Evolutionary conservation across 2,329 filamentous ascomycete species (phyloP).

Genomic region (Leptographium wingfieldii): DNA sequence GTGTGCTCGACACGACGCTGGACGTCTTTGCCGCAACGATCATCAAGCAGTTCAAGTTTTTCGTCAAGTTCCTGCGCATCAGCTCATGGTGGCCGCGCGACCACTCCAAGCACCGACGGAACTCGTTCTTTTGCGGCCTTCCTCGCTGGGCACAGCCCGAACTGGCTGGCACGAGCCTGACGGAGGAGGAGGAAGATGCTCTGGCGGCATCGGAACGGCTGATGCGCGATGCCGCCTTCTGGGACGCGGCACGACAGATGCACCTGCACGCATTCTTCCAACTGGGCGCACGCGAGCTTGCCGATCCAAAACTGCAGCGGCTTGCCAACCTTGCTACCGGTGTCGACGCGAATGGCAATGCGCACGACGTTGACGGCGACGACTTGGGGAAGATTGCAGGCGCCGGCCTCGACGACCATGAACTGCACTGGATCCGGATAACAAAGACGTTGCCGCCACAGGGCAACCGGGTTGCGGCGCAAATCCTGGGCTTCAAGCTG

Average conservation of each 20-base stretch:
- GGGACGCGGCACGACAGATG: constrained; percentile 61
- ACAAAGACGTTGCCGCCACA: constrained; percentile 73
- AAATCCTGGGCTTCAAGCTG: constrained; percentile 92
- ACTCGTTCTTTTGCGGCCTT: constrained; percentile 49
- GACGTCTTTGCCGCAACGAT: constrained; percentile 91
- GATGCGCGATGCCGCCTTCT: constrained; percentile 63
- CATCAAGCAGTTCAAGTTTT: constrained; percentile 87
- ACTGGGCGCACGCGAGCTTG: constrained; percentile 59
- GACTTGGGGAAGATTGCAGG: constrained; percentile 38
- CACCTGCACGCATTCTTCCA: constrained; percentile 84
- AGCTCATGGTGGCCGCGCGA: constrained; percentile 95
- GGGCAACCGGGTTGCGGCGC: constrained; percentile 85
- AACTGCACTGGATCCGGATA: constrained; percentile 62
- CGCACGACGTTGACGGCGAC: constrained; percentile 23
- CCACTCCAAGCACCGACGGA: constrained; percentile 26
- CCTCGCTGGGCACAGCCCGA: constrained; percentile 75
- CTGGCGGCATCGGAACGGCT: constrained; percentile 43
- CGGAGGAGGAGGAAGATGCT: constrained; percentile 59
- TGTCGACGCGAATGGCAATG: background rate
- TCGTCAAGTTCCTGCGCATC: constrained; percentile 78
- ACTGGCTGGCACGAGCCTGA: constrained; percentile 48
- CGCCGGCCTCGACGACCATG: constrained; percentile 31
- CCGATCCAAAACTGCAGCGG: constrained; percentile 41
- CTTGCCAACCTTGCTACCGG: constrained; percentile 19
- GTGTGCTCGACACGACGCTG: constrained; percentile 85